A percentile compares a stretch with the other conserved stretches of the same genome.
phyloP scores from a whole-genome alignment of 192 early-diverging fungal genomes.

The Podila horticola region DNA sequence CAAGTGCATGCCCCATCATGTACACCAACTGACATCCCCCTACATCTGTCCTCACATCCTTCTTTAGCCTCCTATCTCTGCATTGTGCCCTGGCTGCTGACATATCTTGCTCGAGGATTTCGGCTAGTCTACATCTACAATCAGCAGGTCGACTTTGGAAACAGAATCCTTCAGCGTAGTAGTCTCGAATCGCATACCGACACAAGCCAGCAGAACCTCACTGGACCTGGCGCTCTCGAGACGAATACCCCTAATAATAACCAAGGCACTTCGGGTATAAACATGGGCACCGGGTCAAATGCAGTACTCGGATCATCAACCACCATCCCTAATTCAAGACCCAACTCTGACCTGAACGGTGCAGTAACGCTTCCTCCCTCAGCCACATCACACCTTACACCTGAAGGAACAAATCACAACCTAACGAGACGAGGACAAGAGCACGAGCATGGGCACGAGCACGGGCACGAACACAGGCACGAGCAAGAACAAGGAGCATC shows the following conservation, averaged over 20 bases:
- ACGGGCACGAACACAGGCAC: no score
- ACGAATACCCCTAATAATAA: no score
- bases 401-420: not conserved
- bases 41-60: not conserved
- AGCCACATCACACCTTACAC: not conserved
- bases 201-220: not conserved
- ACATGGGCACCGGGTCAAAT: not conserved
- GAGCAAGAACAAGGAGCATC: not conserved
- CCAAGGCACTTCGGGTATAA: not conserved
- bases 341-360: not conserved
- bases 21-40: not conserved
- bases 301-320: not conserved
- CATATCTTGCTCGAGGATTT: conserved; percentile 42
- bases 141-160: conserved; percentile 42
- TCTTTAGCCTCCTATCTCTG: conserved; percentile 30
- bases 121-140: conserved; percentile 48
- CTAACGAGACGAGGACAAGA: not conserved
- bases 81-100: conserved; percentile 45
- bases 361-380: not conserved
- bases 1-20: not conserved
- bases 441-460: no score
- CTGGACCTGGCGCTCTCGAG: no score
- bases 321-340: not conserved
- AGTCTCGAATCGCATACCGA: not conserved
- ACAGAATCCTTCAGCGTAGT: conserved; percentile 14